Evolutionary conservation across 148 eudicot species (phyloP).

Genomic region (Limonium bicolor): DNA sequence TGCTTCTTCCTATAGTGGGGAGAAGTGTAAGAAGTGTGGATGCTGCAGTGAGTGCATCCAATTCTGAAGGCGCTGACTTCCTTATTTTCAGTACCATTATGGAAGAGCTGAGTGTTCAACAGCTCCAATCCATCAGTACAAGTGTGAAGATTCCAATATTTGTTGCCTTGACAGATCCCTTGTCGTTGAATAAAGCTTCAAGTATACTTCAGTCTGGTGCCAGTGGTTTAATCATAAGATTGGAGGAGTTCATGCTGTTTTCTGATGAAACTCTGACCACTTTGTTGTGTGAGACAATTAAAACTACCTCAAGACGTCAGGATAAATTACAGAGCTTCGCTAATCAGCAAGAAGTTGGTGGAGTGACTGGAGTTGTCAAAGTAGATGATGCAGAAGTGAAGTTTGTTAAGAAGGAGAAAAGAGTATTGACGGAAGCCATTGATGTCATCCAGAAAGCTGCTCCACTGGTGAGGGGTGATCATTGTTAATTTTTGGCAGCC

Average conservation of each 20-base stretch:
- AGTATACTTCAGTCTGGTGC: constrained; percentile 40
- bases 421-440: constrained; percentile 48
- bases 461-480: constrained; percentile 99
- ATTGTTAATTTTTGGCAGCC: constrained; percentile 45
- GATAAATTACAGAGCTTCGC: constrained; percentile 11
- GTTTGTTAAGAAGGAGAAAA: constrained; percentile 53
- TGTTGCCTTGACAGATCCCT: constrained; percentile 18
- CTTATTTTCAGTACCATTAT: constrained; percentile 34
- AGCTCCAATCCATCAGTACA: constrained; percentile 17
- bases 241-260: constrained; percentile 39
- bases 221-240: constrained; percentile 59
- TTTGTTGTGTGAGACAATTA: constrained; percentile 18
- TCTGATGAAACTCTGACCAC: constrained; percentile 30
- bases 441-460: constrained; percentile 56
- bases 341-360: constrained; percentile 18
- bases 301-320: constrained; percentile 9
- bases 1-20: constrained; percentile 78
- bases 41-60: constrained; percentile 67
- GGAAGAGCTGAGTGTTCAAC: constrained; percentile 16
- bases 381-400: constrained; percentile 54
- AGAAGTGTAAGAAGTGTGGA: constrained; percentile 49
- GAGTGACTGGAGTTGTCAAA: constrained; percentile 31
- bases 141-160: constrained; percentile 70
- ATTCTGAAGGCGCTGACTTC: constrained; percentile 94
- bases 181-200: constrained; percentile 17